phyloP scores from a whole-genome alignment of 2,329 filamentous ascomycete genomes.

The Chrysosporium queenslandicum region DNA sequence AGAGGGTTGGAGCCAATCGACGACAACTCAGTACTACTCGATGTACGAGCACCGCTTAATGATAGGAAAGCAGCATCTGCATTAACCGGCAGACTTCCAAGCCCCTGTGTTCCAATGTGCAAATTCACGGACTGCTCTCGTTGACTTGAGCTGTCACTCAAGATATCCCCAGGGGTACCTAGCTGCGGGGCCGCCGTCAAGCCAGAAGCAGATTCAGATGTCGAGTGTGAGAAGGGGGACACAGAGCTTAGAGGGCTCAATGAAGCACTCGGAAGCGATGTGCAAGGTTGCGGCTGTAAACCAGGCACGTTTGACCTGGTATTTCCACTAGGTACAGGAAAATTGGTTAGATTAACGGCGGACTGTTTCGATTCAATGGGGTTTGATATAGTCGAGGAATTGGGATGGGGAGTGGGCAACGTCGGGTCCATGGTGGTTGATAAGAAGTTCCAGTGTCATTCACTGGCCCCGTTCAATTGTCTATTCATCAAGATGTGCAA shows the following conservation, averaged over 20 bases:
- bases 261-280: not conserved
- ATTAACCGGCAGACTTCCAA: not conserved
- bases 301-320: not conserved
- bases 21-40: constrained; percentile 10
- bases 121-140: not conserved
- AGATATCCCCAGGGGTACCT: not conserved
- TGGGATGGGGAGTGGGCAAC: not conserved
- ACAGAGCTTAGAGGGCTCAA: not conserved
- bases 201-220: not conserved
- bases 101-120: not conserved
- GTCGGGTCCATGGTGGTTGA: not conserved
- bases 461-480: not conserved
- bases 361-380: not conserved
- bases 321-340: not conserved
- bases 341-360: not conserved
- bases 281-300: not conserved
- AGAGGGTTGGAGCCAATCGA: constrained; percentile 11
- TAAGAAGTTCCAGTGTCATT: not conserved
- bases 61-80: not conserved
- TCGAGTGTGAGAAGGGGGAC: not conserved
- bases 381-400: not conserved
- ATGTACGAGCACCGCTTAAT: constrained; percentile 1
- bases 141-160: not conserved
- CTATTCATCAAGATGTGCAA: not conserved
- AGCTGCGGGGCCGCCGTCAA: not conserved